Evolutionary conservation across 2,329 filamentous ascomycete species (phyloP).

Genomic region (Ophidiomyces ophidiicola): DNA sequence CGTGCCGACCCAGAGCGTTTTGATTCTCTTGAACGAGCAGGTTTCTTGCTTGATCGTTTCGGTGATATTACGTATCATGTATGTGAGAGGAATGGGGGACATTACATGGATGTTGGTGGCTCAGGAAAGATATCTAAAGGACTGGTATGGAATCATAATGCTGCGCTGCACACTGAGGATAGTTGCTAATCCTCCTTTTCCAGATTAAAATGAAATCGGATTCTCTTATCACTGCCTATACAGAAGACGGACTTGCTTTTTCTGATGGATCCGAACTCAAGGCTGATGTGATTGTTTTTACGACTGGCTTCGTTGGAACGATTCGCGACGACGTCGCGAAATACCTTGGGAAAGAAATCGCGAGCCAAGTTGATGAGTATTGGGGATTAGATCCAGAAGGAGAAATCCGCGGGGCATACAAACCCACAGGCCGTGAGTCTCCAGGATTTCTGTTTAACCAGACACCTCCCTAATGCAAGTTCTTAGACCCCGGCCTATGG

Average conservation of each 20-base stretch:
- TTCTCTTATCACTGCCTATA: slow-evolving; percentile 26
- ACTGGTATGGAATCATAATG: slow-evolving; percentile 11
- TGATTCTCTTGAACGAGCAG: slow-evolving; percentile 31
- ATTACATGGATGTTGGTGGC: slow-evolving; percentile 39
- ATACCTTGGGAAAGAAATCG: slow-evolving; percentile 33
- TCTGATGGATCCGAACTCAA: slow-evolving; percentile 33
- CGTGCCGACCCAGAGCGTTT: slow-evolving; percentile 28
- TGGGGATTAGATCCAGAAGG: slow-evolving; percentile 38
- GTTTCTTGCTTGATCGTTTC: slow-evolving; percentile 33
- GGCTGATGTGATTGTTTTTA: slow-evolving; percentile 38
- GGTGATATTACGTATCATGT: slow-evolving; percentile 29
- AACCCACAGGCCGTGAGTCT: slow-evolving; percentile 28
- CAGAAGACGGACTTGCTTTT: slow-evolving; percentile 32
- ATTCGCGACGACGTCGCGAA: slow-evolving; percentile 29
- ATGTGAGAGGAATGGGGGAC: slow-evolving; percentile 34
- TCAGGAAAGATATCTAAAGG: slow-evolving; percentile 33
- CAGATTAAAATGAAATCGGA: slow-evolving; percentile 36
- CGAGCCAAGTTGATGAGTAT: slow-evolving; percentile 33
- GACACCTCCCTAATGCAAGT: background rate
- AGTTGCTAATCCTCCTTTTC: background rate
- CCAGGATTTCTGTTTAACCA: background rate
- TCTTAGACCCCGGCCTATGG: slow-evolving; percentile 27
- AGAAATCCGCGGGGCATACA: slow-evolving; percentile 36
- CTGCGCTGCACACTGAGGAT: background rate
- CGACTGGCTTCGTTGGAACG: slow-evolving; percentile 37